These are phyloP conservation scores for Kodamaea sagamina DNA, from an alignment of 805 yeast genomes.

Conservation along the genomic window DNA sequence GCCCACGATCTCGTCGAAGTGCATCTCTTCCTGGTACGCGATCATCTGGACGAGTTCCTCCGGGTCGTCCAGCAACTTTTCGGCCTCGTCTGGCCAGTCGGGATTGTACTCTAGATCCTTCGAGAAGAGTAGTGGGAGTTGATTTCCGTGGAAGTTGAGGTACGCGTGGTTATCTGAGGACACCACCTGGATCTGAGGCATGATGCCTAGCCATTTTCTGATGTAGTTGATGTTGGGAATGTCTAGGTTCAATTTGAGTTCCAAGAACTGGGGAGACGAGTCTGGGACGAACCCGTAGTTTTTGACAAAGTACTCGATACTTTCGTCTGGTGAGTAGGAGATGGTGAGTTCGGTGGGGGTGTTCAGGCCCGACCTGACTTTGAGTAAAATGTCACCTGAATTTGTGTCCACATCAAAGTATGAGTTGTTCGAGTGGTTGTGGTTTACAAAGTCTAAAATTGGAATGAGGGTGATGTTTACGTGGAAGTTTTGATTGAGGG, in stretches of 20 bases:
- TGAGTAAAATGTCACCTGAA: constrained; percentile 46
- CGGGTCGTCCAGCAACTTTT: constrained; percentile 28
- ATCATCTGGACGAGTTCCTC: constrained; percentile 27
- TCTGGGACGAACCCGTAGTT: constrained; percentile 37
- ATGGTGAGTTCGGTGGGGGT: constrained; percentile 25
- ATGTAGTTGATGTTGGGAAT: constrained; percentile 16
- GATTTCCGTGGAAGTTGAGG: constrained; percentile 20
- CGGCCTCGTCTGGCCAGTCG: constrained; percentile 22
- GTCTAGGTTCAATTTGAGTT: constrained; percentile 13
- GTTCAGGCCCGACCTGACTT: constrained; percentile 7
- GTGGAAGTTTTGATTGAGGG: constrained; percentile 27
- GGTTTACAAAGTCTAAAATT: constrained; percentile 67
- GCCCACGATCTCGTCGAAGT: constrained; percentile 8
- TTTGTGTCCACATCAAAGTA: constrained; percentile 59
- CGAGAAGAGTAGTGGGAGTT: constrained; percentile 22
- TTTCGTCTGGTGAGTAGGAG: constrained; percentile 26
- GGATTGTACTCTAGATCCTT: constrained; percentile 13
- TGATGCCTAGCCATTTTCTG: constrained; percentile 32
- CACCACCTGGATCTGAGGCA: constrained; percentile 29
- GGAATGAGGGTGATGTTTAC: constrained; percentile 65
- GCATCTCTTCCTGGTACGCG: constrained; percentile 26
- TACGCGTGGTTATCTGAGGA: constrained; percentile 12
- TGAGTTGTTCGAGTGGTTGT: constrained; percentile 50
- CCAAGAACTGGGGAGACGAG: constrained; percentile 17
- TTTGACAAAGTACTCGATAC: constrained; percentile 25